These are phyloP conservation scores for Scutellaria baicalensis DNA, from an alignment of 257 asterid species.

Conservation along the genomic window DNA sequence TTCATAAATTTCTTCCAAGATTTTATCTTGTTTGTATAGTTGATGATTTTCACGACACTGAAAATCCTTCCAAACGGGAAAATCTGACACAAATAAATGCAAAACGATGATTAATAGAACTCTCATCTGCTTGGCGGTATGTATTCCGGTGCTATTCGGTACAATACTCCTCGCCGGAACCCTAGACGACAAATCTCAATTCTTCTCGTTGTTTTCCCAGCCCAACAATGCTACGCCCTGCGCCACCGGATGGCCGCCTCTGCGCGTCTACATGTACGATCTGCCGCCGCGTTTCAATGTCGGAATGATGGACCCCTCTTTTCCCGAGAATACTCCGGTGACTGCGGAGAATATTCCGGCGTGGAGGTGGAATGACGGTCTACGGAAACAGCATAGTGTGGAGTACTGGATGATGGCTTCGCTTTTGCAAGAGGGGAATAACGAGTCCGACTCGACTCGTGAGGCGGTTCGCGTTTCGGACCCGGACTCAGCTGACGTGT, in stretches of 20 bases:
- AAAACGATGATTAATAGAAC: conserved; percentile 26
- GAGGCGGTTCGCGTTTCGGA: conserved; percentile 78
- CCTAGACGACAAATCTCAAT: conserved; percentile 30
- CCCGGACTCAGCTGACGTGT: conserved; percentile 67
- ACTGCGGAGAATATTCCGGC: conserved; percentile 33
- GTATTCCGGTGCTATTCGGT: conserved; percentile 33
- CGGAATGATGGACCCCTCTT: conserved; percentile 33
- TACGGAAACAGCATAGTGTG: conserved; percentile 43
- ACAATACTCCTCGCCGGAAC: conserved; percentile 36
- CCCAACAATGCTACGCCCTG: conserved; percentile 26
- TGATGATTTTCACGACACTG: not conserved
- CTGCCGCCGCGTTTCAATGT: conserved; percentile 49
- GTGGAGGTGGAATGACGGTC: conserved; percentile 45
- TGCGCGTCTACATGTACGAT: conserved; percentile 53
- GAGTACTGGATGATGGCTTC: conserved; percentile 69
- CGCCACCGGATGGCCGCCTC: conserved; percentile 23
- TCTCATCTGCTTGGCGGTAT: conserved; percentile 26
- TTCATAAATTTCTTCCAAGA: no score
- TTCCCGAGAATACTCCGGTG: conserved; percentile 24
- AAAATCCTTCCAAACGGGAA: no score
- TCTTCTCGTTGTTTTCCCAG: conserved; percentile 34
- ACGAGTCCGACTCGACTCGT: conserved; percentile 11
- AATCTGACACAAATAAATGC: conserved; percentile 19
- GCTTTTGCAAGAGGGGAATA: conserved; percentile 26
- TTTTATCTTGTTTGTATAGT: not conserved